These are phyloP conservation scores for Alternaria triticina DNA, from an alignment of 2,329 filamentous ascomycete species.

Conservation along the genomic window DNA sequence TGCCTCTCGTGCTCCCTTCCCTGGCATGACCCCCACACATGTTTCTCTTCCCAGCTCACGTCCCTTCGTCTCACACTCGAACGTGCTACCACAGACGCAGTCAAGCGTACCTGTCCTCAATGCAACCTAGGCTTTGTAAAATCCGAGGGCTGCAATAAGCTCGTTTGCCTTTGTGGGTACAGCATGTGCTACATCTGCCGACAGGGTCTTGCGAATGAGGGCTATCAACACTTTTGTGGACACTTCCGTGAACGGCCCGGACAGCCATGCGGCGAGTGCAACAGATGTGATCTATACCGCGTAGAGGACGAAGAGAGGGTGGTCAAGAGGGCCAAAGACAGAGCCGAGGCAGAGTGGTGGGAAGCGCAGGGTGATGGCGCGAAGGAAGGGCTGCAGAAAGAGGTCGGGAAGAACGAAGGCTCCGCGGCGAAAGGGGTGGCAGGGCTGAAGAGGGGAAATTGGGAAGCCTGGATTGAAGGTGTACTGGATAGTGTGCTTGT, in stretches of 20 bases:
- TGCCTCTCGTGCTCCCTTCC: constrained; percentile 82
- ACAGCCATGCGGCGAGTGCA: constrained; percentile 77
- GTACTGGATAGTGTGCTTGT: constrained; percentile 25
- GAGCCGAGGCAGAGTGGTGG: constrained; percentile 56
- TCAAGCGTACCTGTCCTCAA: constrained; percentile 92
- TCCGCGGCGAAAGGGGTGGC: constrained; percentile 9
- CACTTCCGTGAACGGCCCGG: constrained; percentile 88
- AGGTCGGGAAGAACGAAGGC: constrained; percentile 21
- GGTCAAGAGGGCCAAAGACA: constrained; percentile 50
- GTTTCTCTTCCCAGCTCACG: constrained; percentile 78
- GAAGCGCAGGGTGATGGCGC: constrained; percentile 44
- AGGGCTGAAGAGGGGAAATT: constrained; percentile 16
- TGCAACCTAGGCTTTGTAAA: constrained; percentile 95
- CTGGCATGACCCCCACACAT: constrained; percentile 89
- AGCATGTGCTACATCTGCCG: constrained; percentile 98
- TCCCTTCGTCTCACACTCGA: constrained; percentile 87
- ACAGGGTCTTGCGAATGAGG: constrained; percentile 64
- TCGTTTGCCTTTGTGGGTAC: constrained; percentile 94
- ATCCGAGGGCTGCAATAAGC: constrained; percentile 91
- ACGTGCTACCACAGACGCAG: constrained; percentile 87
- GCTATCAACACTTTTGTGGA: constrained; percentile 94
- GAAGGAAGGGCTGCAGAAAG: constrained; percentile 28
- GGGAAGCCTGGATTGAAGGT: constrained; percentile 28
- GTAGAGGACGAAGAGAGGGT: constrained; percentile 56
- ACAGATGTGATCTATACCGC: constrained; percentile 59